These are phyloP conservation scores for Phytophthora brassicae DNA, from an alignment of 352 stramenopile genomes.

Conservation along the genomic window DNA sequence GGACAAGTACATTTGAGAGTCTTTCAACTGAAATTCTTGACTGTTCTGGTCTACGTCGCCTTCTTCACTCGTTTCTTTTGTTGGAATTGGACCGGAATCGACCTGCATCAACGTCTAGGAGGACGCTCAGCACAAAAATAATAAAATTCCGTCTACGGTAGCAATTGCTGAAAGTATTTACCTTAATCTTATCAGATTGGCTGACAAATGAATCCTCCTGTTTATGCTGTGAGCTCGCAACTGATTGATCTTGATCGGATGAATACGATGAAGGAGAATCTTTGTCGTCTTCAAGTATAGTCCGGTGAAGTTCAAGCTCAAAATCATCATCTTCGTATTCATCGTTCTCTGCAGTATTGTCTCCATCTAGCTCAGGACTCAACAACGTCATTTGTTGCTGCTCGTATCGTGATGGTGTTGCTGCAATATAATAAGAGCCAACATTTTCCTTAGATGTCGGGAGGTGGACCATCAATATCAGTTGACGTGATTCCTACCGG, in stretches of 20 bases:
- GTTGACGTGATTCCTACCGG: conserved; percentile 26
- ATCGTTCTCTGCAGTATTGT: conserved; percentile 30
- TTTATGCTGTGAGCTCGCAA: background rate
- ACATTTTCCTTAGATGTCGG: background rate
- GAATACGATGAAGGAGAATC: conserved; percentile 2
- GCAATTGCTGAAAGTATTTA: conserved; percentile 1
- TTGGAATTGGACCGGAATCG: background rate
- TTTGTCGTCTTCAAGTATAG: conserved; percentile 26
- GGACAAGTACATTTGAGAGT: conserved; percentile 8
- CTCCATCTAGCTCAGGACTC: conserved; percentile 23
- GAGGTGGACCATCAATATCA: background rate
- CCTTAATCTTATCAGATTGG: conserved; percentile 48
- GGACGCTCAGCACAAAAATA: background rate
- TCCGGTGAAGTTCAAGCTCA: conserved; percentile 64
- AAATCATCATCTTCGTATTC: conserved; percentile 69
- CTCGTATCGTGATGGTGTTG: conserved; percentile 45
- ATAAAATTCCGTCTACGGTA: background rate
- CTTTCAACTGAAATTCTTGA: conserved; percentile 5
- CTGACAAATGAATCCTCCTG: conserved; percentile 27
- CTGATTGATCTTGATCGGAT: background rate
- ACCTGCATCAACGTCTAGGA: conserved; percentile 9
- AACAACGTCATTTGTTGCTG: conserved; percentile 27
- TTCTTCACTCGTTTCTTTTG: background rate
- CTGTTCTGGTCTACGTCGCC: background rate
- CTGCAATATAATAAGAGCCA: background rate